A percentile compares a stretch with the other conserved stretches of the same genome.
Evolutionary conservation across 306 rosid genomes (phyloP).

Genomic region (Cucurbita pepo): DNA sequence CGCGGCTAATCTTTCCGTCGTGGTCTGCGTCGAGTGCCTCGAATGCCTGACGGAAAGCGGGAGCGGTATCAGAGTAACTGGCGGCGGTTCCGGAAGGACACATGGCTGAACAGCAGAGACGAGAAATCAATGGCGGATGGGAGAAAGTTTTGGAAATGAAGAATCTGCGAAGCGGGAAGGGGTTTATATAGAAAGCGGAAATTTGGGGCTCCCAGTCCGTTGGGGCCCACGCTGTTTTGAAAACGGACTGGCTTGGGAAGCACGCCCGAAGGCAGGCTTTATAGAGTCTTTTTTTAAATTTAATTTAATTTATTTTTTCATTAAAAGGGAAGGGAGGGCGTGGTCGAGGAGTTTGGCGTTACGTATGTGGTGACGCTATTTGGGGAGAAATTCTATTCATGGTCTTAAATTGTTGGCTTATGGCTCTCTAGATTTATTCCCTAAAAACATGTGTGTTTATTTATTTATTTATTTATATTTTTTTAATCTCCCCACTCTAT

Average conservation of each 20-base stretch:
- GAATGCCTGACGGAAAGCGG: conserved; percentile 51
- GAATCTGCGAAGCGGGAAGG: not conserved
- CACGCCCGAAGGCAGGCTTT: not conserved
- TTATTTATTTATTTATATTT: too few relatives aligned
- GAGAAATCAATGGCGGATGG: not conserved
- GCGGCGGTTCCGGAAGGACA: conserved; percentile 35
- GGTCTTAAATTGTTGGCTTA: too few relatives aligned
- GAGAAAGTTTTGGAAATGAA: not conserved
- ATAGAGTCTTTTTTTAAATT: not conserved
- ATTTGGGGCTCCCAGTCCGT: not conserved
- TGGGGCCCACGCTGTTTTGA: not conserved
- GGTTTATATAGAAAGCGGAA: not conserved
- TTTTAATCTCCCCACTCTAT: too few relatives aligned
- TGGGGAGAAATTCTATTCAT: too few relatives aligned
- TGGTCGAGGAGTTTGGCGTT: too few relatives aligned
- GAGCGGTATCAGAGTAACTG: not conserved
- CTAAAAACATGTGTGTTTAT: too few relatives aligned
- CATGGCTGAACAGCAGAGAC: conserved; percentile 17
- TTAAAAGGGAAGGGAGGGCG: too few relatives aligned
- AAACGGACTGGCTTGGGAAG: not conserved
- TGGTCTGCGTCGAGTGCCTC: conserved; percentile 58
- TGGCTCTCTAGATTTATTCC: too few relatives aligned
- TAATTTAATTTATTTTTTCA: not conserved
- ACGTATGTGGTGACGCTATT: too few relatives aligned
- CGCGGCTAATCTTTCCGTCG: conserved; percentile 71